phyloP scores from a whole-genome alignment of 1,139 yeast species.

The Pichia sp. region DNA sequence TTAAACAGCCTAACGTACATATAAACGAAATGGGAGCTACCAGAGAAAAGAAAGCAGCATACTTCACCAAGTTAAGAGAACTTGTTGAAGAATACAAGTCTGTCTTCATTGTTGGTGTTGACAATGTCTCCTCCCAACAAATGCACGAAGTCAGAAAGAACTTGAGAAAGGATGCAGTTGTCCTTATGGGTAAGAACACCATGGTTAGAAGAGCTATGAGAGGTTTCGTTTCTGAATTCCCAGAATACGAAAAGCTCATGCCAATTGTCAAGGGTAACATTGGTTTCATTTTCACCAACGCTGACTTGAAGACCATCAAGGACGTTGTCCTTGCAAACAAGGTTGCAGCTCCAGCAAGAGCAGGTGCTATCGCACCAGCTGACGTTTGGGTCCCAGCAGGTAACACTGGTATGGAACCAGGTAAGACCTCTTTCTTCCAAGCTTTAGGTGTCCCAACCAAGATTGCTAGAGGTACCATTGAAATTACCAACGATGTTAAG shows the following conservation, averaged over 20 bases:
- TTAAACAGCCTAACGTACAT: constrained; percentile 93
- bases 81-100: constrained; percentile 96
- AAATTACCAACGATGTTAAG: constrained; percentile 94
- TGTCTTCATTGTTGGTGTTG: constrained; percentile 97
- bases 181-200: constrained; percentile 99
- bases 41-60: constrained; percentile 95
- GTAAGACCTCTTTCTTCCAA: constrained; percentile 99
- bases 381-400: constrained; percentile 98
- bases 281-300: constrained; percentile 99
- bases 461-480: constrained; percentile 99
- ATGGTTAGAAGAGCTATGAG: constrained; percentile 99
- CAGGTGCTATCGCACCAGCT: constrained; percentile 99
- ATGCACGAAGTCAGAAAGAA: constrained; percentile 99
- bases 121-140: constrained; percentile 99
- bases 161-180: constrained; percentile 90
- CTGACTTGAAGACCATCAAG: constrained; percentile 87
- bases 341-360: constrained; percentile 99
- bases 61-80: constrained; percentile 92
- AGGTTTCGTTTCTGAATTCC: constrained; percentile 88
- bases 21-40: constrained; percentile 99
- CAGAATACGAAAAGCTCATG: constrained; percentile 91
- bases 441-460: constrained; percentile 99
- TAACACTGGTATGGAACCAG: constrained; percentile 99
- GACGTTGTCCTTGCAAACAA: constrained; percentile 82
- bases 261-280: constrained; percentile 97